Evolutionary conservation across 2,329 filamentous ascomycete genomes (phyloP).

Genomic region (Xylariaceae sp.): DNA sequence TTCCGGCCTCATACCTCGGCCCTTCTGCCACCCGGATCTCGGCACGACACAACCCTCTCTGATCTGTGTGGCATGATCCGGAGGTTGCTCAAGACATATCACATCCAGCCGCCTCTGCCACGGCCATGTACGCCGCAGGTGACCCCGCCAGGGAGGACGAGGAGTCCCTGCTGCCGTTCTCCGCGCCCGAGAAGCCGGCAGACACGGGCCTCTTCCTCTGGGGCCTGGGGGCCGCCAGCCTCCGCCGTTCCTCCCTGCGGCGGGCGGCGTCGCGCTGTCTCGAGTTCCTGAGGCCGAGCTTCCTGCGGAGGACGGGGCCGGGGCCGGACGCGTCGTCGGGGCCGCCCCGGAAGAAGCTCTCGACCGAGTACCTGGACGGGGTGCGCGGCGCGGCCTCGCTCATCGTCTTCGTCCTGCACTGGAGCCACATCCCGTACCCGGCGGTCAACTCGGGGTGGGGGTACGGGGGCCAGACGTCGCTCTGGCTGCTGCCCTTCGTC

Average conservation of each 20-base stretch:
- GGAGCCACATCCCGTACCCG: conserved; percentile 23
- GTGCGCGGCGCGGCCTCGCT: conserved; percentile 32
- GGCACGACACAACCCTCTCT: too few species aligned
- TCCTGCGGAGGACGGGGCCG: conserved; percentile 15
- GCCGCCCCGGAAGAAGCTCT: conserved; percentile 13
- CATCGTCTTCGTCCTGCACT: conserved; percentile 32
- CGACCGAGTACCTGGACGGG: conserved; percentile 33
- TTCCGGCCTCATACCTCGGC: too few species aligned
- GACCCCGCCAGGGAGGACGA: conserved; percentile 15
- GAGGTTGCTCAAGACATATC: too few species aligned
- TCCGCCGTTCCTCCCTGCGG: conserved; percentile 8
- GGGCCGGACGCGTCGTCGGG: conserved; percentile 7
- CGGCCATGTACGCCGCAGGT: conserved; percentile 12
- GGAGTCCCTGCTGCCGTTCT: conserved; percentile 16
- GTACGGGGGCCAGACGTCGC: conserved; percentile 22
- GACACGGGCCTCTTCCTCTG: too few species aligned
- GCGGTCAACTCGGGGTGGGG: conserved; percentile 25
- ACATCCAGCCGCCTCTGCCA: conserved; percentile 1
- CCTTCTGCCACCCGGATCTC: too few species aligned
- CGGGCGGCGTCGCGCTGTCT: conserved; percentile 10
- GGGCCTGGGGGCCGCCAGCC: too few species aligned
- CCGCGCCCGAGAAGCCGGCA: conserved; percentile 5
- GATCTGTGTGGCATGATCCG: too few species aligned
- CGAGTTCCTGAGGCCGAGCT: conserved; percentile 20
- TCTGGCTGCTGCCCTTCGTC: conserved; percentile 30